phyloP scores from a whole-genome alignment of 202 grass and related monocot species.

The Carex arenaria region DNA sequence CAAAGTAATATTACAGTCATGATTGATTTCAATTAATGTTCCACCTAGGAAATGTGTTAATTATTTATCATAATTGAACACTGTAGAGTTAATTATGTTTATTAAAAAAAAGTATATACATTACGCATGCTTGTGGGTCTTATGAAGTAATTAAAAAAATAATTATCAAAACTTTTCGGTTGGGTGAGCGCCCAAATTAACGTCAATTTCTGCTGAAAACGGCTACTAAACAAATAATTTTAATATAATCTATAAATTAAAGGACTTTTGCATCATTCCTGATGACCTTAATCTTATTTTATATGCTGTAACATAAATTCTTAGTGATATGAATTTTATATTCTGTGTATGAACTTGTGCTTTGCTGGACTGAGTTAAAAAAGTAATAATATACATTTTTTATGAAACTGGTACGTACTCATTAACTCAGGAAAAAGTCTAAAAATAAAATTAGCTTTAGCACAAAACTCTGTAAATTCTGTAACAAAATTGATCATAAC shows the following conservation, averaged over 20 bases:
- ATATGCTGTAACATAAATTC: background rate
- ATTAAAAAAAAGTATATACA: background rate
- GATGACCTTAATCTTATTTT: background rate
- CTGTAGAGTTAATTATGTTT: background rate
- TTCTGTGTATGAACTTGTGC: background rate
- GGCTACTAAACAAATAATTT: background rate
- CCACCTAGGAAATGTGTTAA: background rate
- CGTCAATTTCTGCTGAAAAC: background rate
- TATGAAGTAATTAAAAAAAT: background rate
- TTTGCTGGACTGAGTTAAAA: background rate
- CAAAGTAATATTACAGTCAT: background rate
- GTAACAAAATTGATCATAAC: background rate
- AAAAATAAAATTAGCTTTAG: background rate
- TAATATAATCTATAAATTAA: background rate
- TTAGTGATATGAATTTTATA: background rate
- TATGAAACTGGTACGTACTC: background rate
- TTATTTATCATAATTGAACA: background rate
- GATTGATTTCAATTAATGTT: background rate
- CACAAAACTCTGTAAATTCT: background rate
- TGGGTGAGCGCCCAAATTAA: background rate
- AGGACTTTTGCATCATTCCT: background rate
- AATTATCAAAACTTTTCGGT: background rate
- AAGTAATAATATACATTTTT: background rate
- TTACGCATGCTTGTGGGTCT: background rate
- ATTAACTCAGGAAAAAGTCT: background rate